Conservation (phyloP, 2,329 filamentous ascomycete species). For the Paracoccidioides brasiliensis region DNA sequence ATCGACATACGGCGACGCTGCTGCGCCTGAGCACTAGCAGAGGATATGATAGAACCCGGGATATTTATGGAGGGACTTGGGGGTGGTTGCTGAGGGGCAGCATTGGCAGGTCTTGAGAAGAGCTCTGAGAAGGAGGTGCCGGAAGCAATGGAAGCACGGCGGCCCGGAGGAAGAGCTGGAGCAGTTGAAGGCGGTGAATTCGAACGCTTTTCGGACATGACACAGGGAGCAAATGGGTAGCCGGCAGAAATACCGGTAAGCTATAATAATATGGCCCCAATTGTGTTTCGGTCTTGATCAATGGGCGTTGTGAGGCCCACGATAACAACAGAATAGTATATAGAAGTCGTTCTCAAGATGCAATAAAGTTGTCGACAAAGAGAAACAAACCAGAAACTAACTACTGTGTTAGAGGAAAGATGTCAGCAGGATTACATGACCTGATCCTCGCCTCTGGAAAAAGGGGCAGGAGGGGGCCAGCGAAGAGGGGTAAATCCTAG, state of each 20-base stretch:
- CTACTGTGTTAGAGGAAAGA: neutral
- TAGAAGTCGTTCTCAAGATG: neutral
- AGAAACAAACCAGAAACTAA: neutral
- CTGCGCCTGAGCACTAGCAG: constrained; percentile 39
- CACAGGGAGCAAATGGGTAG: neutral
- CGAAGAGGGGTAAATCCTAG: neutral
- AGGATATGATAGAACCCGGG: constrained; percentile 21
- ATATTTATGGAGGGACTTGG: constrained; percentile 42
- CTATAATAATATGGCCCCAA: no score
- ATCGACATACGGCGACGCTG: constrained; percentile 56
- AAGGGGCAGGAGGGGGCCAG: neutral
- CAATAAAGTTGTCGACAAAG: neutral
- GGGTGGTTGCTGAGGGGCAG: constrained; percentile 17
- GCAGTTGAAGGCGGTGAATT: constrained; percentile 28
- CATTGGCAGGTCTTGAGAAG: constrained; percentile 21
- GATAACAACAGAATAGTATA: neutral
- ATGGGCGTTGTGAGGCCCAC: neutral
- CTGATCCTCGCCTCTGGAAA: neutral
- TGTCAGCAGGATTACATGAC: neutral
- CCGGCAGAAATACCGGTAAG: neutral
- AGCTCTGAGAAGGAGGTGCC: constrained; percentile 30
- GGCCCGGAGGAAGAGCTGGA: constrained; percentile 23
- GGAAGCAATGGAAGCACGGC: constrained; percentile 35
- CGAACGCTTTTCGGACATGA: constrained; percentile 33
- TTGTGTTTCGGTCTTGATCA: no score